phyloP scores from a whole-genome alignment of 345 rosid species.

The Draba incana region DNA sequence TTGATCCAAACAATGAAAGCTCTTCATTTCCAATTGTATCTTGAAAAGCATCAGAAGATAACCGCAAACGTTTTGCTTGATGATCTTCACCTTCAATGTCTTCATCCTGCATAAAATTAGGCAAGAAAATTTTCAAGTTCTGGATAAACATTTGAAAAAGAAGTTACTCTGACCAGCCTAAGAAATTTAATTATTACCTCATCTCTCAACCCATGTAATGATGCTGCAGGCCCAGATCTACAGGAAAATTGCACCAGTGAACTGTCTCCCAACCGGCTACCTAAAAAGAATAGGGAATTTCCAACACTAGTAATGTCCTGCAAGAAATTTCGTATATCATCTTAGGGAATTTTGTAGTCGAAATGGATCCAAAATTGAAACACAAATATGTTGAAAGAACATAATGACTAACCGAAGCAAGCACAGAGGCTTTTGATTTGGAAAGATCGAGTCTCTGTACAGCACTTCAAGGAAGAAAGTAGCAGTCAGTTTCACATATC shows the following conservation, averaged over 20 bases:
- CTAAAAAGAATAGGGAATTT: slow-evolving; percentile 79
- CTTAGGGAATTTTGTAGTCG: slow-evolving; percentile 18
- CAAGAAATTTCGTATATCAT: slow-evolving; percentile 39
- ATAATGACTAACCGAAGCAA: slow-evolving; percentile 79
- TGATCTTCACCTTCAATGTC: slow-evolving; percentile 87
- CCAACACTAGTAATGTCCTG: slow-evolving; percentile 89
- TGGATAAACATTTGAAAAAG: neutral
- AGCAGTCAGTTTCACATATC: slow-evolving; percentile 33
- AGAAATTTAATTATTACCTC: slow-evolving; percentile 60
- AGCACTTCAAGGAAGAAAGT: slow-evolving; percentile 62
- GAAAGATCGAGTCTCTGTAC: slow-evolving; percentile 96
- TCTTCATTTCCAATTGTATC: slow-evolving; percentile 89
- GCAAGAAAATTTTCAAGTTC: slow-evolving; percentile 14
- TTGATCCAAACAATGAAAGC: slow-evolving; percentile 83
- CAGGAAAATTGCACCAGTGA: slow-evolving; percentile 84
- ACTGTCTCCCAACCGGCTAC: slow-evolving; percentile 98
- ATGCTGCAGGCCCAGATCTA: slow-evolving; percentile 64
- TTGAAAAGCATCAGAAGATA: slow-evolving; percentile 86
- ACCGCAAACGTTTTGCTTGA: slow-evolving; percentile 74
- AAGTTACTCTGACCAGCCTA: slow-evolving; percentile 29
- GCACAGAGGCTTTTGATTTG: slow-evolving; percentile 97
- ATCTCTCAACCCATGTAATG: slow-evolving; percentile 70
- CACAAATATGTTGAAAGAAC: slow-evolving; percentile 30
- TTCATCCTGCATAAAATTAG: slow-evolving; percentile 62
- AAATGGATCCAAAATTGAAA: slow-evolving; percentile 10